A percentile compares a stretch with the other conserved stretches of the same genome.
Conservation (phyloP, 2,329 filamentous ascomycete species). For the Fusarium euwallaceae region DNA sequence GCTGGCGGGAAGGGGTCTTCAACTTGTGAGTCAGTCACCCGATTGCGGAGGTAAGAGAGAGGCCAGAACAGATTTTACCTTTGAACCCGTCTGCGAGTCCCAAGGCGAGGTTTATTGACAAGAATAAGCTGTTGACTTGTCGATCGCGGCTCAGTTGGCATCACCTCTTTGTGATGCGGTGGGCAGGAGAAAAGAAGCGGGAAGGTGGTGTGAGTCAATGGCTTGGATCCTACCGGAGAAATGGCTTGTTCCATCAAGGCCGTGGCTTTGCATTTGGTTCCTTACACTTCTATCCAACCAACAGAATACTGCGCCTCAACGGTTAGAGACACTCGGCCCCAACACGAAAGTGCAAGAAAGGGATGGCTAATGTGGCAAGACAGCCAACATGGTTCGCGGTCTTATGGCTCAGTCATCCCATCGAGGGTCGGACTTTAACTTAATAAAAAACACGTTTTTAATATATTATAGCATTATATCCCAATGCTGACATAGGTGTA, state of each 20-base stretch:
- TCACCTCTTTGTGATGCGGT: background rate
- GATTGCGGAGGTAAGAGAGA: background rate
- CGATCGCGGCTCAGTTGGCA: background rate
- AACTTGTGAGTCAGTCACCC: background rate
- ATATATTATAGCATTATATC: too few species aligned
- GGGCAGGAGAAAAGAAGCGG: background rate
- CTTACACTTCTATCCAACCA: background rate
- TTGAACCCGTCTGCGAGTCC: background rate
- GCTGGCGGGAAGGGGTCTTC: background rate
- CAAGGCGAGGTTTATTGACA: background rate
- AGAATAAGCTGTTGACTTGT: background rate
- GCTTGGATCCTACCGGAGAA: too few species aligned
- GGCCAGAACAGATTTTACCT: background rate
- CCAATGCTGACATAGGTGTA: too few species aligned
- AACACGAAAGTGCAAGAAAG: background rate
- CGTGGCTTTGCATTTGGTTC: background rate
- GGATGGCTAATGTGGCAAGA: background rate
- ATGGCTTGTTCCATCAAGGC: background rate
- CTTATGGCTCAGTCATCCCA: too few species aligned
- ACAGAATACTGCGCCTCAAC: background rate
- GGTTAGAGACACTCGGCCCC: background rate
- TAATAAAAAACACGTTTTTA: too few species aligned
- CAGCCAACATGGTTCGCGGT: background rate
- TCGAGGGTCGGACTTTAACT: too few species aligned
- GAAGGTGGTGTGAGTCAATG: too few species aligned